phyloP scores from a whole-genome alignment of 176 grass and related monocot species.

The Carex myosuroides region DNA sequence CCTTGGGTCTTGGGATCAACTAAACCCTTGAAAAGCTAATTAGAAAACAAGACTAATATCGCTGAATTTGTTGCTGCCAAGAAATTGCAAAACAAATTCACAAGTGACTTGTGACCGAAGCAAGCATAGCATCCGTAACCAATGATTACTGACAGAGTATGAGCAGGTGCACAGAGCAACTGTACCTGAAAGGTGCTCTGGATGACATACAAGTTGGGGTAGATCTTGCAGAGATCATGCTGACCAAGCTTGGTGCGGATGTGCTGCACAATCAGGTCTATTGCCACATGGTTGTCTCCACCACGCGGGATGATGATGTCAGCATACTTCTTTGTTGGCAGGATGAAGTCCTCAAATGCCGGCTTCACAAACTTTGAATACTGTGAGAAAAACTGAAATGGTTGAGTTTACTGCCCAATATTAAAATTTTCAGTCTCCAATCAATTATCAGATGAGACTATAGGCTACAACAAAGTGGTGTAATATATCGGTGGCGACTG shows the following conservation, averaged over 20 bases:
- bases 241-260: constrained; percentile 73
- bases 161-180: neutral
- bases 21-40: neutral
- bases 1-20: neutral
- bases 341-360: constrained; percentile 98
- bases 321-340: constrained; percentile 90
- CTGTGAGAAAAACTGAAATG: constrained; percentile 30
- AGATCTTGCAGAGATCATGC: constrained; percentile 96
- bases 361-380: constrained; percentile 98
- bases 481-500: neutral
- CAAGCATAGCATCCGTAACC: neutral
- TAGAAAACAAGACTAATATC: neutral
- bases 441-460: neutral
- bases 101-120: neutral
- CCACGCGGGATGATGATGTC: constrained; percentile 88
- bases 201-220: constrained; percentile 90
- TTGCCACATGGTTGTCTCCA: constrained; percentile 72
- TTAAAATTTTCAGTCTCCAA: neutral
- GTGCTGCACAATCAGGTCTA: constrained; percentile 83
- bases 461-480: neutral
- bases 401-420: neutral
- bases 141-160: constrained; percentile 11
- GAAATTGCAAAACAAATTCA: constrained; percentile 1
- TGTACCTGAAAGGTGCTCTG: constrained; percentile 85
- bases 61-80: neutral